Conservation (phyloP, 169 alveolate genomes). For the Plasmodium vinckei region DNA sequence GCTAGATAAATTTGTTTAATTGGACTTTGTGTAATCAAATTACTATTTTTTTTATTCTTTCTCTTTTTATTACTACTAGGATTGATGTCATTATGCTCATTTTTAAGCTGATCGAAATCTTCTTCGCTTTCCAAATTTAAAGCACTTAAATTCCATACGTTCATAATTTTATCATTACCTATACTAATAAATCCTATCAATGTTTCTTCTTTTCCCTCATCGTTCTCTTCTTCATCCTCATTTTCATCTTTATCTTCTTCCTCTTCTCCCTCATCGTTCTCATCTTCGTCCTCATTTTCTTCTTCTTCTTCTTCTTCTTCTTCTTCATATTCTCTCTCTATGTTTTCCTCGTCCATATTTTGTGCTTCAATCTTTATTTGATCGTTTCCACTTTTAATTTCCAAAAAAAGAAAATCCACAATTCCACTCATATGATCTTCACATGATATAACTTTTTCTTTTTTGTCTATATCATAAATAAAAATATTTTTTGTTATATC, state of each 20-base stretch:
- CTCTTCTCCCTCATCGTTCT: not conserved
- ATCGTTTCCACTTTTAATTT: constrained; percentile 5
- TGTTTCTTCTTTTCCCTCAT: constrained; percentile 20
- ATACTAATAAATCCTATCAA: constrained; percentile 59
- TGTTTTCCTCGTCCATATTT: not conserved
- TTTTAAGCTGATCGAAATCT: constrained; percentile 10
- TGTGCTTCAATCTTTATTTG: not conserved
- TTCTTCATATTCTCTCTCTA: not conserved
- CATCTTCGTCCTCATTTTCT: constrained; percentile 2
- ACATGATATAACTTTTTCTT: constrained; percentile 30
- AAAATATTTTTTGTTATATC: constrained; percentile 65
- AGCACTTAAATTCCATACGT: constrained; percentile 44
- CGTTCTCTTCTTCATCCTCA: not conserved
- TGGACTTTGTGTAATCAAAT: constrained; percentile 20
- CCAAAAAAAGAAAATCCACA: constrained; percentile 46
- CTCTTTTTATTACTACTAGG: constrained; percentile 8
- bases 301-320: not conserved
- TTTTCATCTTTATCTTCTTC: not conserved
- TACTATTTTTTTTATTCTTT: constrained; percentile 13
- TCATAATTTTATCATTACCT: constrained; percentile 75
- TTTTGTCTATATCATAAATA: constrained; percentile 29
- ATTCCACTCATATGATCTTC: constrained; percentile 75
- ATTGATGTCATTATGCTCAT: not conserved
- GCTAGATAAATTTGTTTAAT: constrained; percentile 48
- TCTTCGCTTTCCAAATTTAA: constrained; percentile 37